phyloP scores from a whole-genome alignment of 2,329 filamentous ascomycete species.

The Arthrobotrys pseudoclavata region DNA sequence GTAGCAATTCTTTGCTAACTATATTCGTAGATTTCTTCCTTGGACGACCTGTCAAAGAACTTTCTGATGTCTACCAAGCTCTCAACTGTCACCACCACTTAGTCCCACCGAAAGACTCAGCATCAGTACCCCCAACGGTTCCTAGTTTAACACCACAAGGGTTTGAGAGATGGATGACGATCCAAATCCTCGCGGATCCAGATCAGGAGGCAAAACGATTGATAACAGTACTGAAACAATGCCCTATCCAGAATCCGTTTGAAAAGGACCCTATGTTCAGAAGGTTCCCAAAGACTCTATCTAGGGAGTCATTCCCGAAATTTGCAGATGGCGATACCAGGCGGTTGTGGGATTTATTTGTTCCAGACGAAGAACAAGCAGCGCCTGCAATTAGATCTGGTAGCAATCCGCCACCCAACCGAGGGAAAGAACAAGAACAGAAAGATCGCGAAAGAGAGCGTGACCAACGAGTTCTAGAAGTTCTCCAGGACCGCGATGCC shows the following conservation, averaged over 20 bases:
- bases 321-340: constrained; percentile 49
- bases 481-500: constrained; percentile 43
- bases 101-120: constrained; percentile 60
- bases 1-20: neutral
- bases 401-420: constrained; percentile 24
- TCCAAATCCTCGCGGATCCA: constrained; percentile 62
- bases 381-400: constrained; percentile 8
- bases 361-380: constrained; percentile 50
- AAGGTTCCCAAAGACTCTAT: constrained; percentile 57
- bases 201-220: constrained; percentile 61
- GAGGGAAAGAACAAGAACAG: constrained; percentile 29
- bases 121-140: constrained; percentile 61
- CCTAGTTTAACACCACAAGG: constrained; percentile 62
- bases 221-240: constrained; percentile 61
- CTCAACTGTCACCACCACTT: constrained; percentile 63
- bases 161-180: constrained; percentile 64
- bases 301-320: constrained; percentile 55
- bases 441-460: constrained; percentile 50
- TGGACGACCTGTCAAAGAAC: constrained; percentile 57
- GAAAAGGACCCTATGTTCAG: constrained; percentile 52
- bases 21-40: constrained; percentile 61
- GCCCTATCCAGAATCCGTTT: constrained; percentile 61
- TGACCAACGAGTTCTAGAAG: constrained; percentile 54
- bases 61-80: constrained; percentile 62
- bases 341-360: constrained; percentile 57